Base-by-base conservation (phyloP, 495 filamentous ascomycete species). In the Aeminium ludgeri region DNA sequence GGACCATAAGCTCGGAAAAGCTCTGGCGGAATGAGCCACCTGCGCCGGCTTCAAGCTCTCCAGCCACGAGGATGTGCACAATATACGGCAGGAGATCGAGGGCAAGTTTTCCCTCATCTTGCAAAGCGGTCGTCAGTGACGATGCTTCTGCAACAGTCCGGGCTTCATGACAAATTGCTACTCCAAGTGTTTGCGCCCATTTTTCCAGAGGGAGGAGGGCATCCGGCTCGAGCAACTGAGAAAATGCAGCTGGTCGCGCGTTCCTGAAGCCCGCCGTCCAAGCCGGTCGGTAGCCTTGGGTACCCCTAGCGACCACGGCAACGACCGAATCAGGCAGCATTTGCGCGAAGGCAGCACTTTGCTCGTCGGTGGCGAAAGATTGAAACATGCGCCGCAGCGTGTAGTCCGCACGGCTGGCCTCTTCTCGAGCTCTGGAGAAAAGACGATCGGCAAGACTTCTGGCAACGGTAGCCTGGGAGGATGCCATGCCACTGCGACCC, bases 61-160 rank as follows among this genome's bases (percentile, higher is more conserved):
- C 20, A 6, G 12, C 30, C 3, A 51, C 31, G 2, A 47, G 10
- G 11, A 51, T 45, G 20, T 51, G 48, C 7, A 37, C 36, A 27
- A 94, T 68, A 44, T 76, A 86, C 4, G 82, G 85, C 38, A 94
- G 73, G 1, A 78, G 58, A 25, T 75, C 67, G 46, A 74, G 70
- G 3, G 85, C 78, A 34, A 93, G 67, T 0, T 70, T 74, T 40
- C 69, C 66, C 15, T 84, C 69, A 11, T 65, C 61, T 19, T 61
- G 57, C 8, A 93, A 61, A 28, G 83, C 63, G 2, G 68, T 69
- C 20, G 65, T 60, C 38, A 93, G 57, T 15, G 78, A 66, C 15
- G 23, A 3, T 25, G 23, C 23, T 25, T 25, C 23, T 25, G 23
- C 23, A 4, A 25, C 23, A 25, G 8, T 3, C 4, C 4, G 57